Percentiles rank a stretch among this genome's conserved stretches.
Conservation (phyloP, 2,329 filamentous ascomycete species). For the Harringtonia aguacate region DNA sequence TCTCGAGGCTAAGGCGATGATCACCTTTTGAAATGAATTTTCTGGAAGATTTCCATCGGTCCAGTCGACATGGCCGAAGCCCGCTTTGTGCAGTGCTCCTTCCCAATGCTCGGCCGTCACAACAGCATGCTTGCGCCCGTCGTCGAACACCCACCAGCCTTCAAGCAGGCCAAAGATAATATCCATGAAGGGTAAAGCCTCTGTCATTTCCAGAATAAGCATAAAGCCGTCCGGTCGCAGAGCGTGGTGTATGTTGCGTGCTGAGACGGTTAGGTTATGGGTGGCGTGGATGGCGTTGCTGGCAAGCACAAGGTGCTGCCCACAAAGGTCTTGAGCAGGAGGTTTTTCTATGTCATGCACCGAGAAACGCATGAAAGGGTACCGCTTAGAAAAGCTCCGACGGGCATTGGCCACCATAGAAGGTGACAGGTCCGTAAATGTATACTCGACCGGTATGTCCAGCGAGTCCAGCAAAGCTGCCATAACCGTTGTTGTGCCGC, state of each 20-base stretch:
- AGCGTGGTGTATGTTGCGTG: constrained; percentile 13
- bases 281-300: constrained; percentile 26
- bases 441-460: constrained; percentile 22
- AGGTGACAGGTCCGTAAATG: constrained; percentile 26
- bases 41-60: constrained; percentile 18
- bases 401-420: constrained; percentile 21
- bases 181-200: constrained; percentile 18
- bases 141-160: constrained; percentile 27
- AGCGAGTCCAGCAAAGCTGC: constrained; percentile 16
- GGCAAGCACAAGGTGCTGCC: constrained; percentile 21
- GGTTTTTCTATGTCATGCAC: constrained; percentile 19
- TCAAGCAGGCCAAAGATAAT: constrained; percentile 24
- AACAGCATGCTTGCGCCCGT: constrained; percentile 17
- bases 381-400: constrained; percentile 11
- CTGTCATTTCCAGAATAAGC: constrained; percentile 23
- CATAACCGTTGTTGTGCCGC: constrained; percentile 22
- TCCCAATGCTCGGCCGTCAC: constrained; percentile 14
- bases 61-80: constrained; percentile 21
- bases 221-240: constrained; percentile 23
- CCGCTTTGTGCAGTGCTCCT: constrained; percentile 13
- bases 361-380: constrained; percentile 19
- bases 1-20: constrained; percentile 17
- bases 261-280: constrained; percentile 10
- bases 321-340: constrained; percentile 13
- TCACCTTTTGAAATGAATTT: constrained; percentile 15